Conservation (phyloP, 108 stramenopile genomes). For the Nitzschia sp. region DNA sequence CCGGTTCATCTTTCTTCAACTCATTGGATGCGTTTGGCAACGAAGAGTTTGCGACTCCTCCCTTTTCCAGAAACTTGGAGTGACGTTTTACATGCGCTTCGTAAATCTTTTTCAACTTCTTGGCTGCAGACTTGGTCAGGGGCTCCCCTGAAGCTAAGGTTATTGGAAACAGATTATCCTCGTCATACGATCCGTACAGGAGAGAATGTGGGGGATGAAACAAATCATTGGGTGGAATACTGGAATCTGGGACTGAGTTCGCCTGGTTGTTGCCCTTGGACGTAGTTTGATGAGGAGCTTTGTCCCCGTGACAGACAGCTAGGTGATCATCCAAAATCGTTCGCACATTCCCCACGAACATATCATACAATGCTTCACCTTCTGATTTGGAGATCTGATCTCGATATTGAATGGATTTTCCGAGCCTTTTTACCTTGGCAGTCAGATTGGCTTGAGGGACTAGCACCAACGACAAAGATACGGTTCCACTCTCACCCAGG, state of each 20-base stretch:
- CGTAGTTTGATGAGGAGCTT: not conserved
- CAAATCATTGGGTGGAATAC: constrained; percentile 43
- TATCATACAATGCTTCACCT: constrained; percentile 50
- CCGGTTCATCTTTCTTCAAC: constrained; percentile 3
- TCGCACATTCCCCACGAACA: constrained; percentile 41
- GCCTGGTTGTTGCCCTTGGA: not conserved
- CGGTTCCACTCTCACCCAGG: not conserved
- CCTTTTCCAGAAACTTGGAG: constrained; percentile 31
- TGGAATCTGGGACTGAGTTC: constrained; percentile 22
- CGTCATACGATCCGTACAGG: constrained; percentile 38
- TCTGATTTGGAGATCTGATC: constrained; percentile 57
- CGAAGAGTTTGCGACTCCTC: not conserved
- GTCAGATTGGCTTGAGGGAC: constrained; percentile 73
- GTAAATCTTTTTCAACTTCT: constrained; percentile 53
- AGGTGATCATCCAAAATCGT: constrained; percentile 41
- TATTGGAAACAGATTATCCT: constrained; percentile 25
- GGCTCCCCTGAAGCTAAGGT: constrained; percentile 41
- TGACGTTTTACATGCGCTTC: constrained; percentile 57
- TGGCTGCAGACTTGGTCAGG: constrained; percentile 55
- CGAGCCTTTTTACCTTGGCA: constrained; percentile 53
- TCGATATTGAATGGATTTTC: constrained; percentile 71
- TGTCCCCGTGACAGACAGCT: constrained; percentile 1
- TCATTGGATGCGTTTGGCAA: not conserved
- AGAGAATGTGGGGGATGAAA: constrained; percentile 39
- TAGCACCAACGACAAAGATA: constrained; percentile 43